A percentile compares a stretch with the other conserved stretches of the same genome.
phyloP scores from a whole-genome alignment of 805 yeast species.

The Ogataea paraovalis region DNA sequence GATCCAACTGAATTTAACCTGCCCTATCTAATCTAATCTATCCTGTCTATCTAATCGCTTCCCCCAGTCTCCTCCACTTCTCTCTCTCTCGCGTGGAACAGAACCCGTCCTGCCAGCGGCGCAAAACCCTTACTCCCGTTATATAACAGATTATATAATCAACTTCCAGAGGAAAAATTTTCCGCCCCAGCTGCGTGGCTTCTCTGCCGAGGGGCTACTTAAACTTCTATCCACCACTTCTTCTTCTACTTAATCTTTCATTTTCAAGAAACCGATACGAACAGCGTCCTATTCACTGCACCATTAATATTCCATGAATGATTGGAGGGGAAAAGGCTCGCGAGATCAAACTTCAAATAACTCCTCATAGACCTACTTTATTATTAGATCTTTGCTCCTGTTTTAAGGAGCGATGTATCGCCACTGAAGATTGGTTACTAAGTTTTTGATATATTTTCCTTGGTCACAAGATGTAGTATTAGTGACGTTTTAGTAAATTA shows the following conservation, averaged over 20 bases:
- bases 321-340: constrained; percentile 45
- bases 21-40: no score
- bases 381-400: constrained; percentile 1
- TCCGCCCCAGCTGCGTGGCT: neutral
- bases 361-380: constrained; percentile 35
- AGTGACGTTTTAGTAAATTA: neutral
- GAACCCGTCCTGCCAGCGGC: neutral
- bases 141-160: no score
- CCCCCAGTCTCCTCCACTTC: neutral
- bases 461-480: neutral
- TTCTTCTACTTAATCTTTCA: constrained; percentile 6
- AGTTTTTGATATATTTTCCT: constrained; percentile 33
- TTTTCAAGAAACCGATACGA: constrained; percentile 33
- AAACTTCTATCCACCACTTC: neutral
- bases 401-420: constrained; percentile 2
- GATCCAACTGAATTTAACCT: no score
- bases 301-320: constrained; percentile 33
- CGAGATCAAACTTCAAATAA: constrained; percentile 32
- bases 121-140: no score
- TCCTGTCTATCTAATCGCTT: no score
- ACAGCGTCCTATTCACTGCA: constrained; percentile 44
- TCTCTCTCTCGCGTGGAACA: neutral
- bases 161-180: neutral
- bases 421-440: constrained; percentile 35
- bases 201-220: neutral